phyloP scores from a whole-genome alignment of 805 yeast genomes.

The Lipomyces yamadae region DNA sequence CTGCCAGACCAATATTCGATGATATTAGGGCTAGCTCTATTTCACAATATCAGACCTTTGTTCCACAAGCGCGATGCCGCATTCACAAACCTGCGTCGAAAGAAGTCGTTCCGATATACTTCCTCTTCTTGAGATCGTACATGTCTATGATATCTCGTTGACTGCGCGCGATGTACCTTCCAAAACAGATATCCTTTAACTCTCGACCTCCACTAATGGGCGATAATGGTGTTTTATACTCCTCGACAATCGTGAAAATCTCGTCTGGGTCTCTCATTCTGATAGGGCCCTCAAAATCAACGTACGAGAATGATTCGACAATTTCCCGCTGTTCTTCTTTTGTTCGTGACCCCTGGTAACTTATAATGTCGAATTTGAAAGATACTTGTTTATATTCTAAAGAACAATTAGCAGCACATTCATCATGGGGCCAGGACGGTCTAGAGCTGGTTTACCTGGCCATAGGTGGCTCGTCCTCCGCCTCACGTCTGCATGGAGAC shows the following conservation, averaged over 20 bases:
- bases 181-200: constrained; percentile 72
- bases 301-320: constrained; percentile 72
- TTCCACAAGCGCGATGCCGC: neutral
- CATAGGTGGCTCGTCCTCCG: constrained; percentile 35
- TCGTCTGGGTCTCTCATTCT: constrained; percentile 76
- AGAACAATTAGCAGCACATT: neutral
- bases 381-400: constrained; percentile 51
- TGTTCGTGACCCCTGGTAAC: constrained; percentile 70
- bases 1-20: constrained; percentile 82
- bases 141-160: constrained; percentile 68
- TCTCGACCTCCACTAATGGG: constrained; percentile 46
- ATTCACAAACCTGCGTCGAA: constrained; percentile 68
- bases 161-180: constrained; percentile 74
- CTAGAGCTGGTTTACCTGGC: constrained; percentile 13
- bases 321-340: constrained; percentile 58
- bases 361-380: constrained; percentile 83
- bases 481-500: constrained; percentile 60
- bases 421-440: neutral
- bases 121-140: constrained; percentile 79
- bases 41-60: neutral
- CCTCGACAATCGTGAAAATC: constrained; percentile 73
- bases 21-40: constrained; percentile 79
- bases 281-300: constrained; percentile 78
- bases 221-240: constrained; percentile 51
- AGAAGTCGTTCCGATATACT: constrained; percentile 93